Evolutionary conservation across 257 asterid species (phyloP).

Genomic region (Solanum appendiculatum): DNA sequence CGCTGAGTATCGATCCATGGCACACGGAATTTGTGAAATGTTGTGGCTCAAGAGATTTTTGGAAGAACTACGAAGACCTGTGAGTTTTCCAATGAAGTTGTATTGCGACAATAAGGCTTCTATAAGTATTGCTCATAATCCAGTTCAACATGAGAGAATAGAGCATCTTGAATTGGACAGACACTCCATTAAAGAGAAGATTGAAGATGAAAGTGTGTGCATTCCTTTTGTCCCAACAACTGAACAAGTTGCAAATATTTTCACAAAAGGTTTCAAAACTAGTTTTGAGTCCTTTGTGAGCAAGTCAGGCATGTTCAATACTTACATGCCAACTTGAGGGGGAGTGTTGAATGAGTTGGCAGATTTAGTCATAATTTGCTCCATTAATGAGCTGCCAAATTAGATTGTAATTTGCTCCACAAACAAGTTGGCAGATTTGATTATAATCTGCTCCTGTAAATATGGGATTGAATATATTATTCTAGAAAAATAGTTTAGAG

Average conservation of each 20-base stretch:
- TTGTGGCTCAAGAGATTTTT: not conserved
- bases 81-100: not conserved
- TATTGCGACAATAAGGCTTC: not conserved
- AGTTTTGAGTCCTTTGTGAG: not conserved
- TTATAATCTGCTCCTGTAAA: not conserved
- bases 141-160: no score
- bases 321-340: not conserved
- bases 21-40: not conserved
- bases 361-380: not conserved
- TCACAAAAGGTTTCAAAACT: not conserved
- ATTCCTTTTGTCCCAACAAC: not conserved
- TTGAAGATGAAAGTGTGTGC: not conserved
- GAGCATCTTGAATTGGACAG: not conserved
- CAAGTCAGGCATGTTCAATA: not conserved
- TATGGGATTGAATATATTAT: not conserved
- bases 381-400: not conserved
- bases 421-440: not conserved
- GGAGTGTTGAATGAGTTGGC: not conserved
- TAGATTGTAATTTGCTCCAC: not conserved
- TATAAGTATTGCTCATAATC: no score
- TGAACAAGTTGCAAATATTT: not conserved
- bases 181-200: not conserved
- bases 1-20: not conserved
- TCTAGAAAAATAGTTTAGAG: not conserved
- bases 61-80: not conserved